phyloP scores from a whole-genome alignment of 2,329 filamentous ascomycete genomes.

The Aspergillus alliaceus region DNA sequence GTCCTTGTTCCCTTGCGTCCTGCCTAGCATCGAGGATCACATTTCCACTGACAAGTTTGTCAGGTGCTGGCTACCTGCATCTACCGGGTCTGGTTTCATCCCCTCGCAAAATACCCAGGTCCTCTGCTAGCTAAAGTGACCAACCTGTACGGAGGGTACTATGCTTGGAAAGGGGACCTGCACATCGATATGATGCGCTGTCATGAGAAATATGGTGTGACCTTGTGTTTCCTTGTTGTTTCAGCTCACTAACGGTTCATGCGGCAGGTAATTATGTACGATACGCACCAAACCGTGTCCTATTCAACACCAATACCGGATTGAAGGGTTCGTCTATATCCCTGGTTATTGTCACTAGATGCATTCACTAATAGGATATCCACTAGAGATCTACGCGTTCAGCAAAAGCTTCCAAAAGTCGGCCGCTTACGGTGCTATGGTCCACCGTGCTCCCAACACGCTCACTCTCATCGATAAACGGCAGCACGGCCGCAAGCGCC shows the following conservation, averaged over 20 bases:
- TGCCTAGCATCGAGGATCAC: background rate
- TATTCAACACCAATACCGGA: constrained; percentile 18
- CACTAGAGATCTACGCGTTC: constrained; percentile 47
- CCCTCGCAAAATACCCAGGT: constrained; percentile 64
- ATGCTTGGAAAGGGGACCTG: constrained; percentile 25
- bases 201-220: constrained; percentile 34
- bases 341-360: background rate
- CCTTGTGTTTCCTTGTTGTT: too few relatives aligned
- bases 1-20: background rate
- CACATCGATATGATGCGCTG: constrained; percentile 27
- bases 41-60: background rate
- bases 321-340: constrained; percentile 16
- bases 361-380: background rate
- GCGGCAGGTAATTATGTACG: constrained; percentile 22
- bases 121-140: constrained; percentile 64
- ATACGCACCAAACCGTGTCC: constrained; percentile 23
- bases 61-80: background rate
- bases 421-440: constrained; percentile 50
- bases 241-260: background rate
- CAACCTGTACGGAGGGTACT: constrained; percentile 39
- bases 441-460: constrained; percentile 29
- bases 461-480: constrained; percentile 20
- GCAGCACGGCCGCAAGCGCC: constrained; percentile 17
- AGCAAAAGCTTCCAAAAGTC: constrained; percentile 51
- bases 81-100: constrained; percentile 44